Evolutionary conservation across 2,329 filamentous ascomycete species (phyloP).

Genomic region (Esteya vermicola): DNA sequence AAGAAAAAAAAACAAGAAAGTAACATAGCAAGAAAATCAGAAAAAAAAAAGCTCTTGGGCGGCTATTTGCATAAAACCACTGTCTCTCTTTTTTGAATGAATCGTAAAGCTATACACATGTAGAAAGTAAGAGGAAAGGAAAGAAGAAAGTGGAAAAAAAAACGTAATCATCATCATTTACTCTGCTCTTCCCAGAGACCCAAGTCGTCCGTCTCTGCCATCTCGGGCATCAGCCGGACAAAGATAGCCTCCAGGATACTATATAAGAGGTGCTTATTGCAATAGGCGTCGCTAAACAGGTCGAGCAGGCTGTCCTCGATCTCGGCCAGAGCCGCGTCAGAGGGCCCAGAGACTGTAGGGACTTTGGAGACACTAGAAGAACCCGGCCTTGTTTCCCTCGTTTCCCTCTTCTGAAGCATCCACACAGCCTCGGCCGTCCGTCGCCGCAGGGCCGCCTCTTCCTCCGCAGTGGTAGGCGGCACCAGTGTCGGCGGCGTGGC

Average conservation of each 20-base stretch:
- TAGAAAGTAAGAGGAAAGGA: no score
- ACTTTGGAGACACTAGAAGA: no score
- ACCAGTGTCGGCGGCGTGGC: conserved; percentile 36
- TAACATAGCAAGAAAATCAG: conserved; percentile 3
- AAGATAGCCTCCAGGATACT: conserved; percentile 67
- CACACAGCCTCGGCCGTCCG: conserved; percentile 10
- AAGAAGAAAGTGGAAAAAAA: background rate
- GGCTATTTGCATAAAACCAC: conserved; percentile 9
- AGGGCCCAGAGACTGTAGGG: no score
- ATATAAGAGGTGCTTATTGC: conserved; percentile 88
- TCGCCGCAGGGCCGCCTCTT: conserved; percentile 43
- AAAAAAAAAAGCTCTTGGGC: conserved; percentile 8
- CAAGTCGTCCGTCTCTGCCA: conserved; percentile 55
- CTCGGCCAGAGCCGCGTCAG: conserved; percentile 29
- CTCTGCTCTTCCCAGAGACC: conserved; percentile 57
- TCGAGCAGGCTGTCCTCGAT: conserved; percentile 56
- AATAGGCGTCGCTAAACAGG: conserved; percentile 67
- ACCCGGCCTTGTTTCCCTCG: no score
- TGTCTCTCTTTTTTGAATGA: background rate
- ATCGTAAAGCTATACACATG: background rate
- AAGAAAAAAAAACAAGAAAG: conserved; percentile 3
- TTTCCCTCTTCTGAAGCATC: background rate
- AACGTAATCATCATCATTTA: background rate
- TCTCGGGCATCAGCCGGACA: conserved; percentile 71
- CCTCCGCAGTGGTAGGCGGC: conserved; percentile 44